Base-by-base conservation (phyloP, 1,139 yeast species). In the Candida buenavistaensis region DNA sequence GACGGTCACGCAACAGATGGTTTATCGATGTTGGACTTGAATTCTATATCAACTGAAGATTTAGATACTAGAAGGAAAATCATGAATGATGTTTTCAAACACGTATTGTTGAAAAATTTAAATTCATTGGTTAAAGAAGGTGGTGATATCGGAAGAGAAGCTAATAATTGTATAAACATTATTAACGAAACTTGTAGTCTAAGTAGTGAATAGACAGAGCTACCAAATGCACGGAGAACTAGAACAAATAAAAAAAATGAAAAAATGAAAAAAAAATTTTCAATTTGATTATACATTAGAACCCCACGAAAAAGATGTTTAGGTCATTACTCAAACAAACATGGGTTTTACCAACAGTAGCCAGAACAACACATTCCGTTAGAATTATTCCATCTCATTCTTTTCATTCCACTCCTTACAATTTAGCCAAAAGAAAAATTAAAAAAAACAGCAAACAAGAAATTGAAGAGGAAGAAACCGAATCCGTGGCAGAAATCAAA, bases 141-240 rank as follows among this genome's bases (percentile, higher is more conserved):
- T 7, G 94, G 94, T 3, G 89, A 82, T 40, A 64, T 74, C 9
- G 92, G 89, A 3, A 73, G 81, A 42, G 70, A 68, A 32, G 82
- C 87, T 8, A 70, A 70, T 34, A 48, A 54, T 6, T 59, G 67
- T 38, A 35, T 61, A 25, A 25, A 17, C 6, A 22, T 32, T 14
- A 26, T 32, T 16, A 26, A 26, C 13, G 22, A 26, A 20, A 23
- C 30, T 3, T 32, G 30, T 27, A 21, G 16, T 14, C 24, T 9
- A 11, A 28, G 14, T 23, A 28, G 15, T 15, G 20, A 28, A 14
- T 14, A 13, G 17, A 12, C 6, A 24, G 10, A 24, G 12, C 17
- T 3, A 11, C 13, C 14, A 6, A n/a, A n/a, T n/a, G n/a, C n/a
- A n/a, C n/a, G n/a, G n/a, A n/a, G n/a, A n/a, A n/a, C n/a, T n/a